These are phyloP conservation scores for Lentinula lateritia DNA, from an alignment of 768 basidiomycete species.

Conservation along the genomic window DNA sequence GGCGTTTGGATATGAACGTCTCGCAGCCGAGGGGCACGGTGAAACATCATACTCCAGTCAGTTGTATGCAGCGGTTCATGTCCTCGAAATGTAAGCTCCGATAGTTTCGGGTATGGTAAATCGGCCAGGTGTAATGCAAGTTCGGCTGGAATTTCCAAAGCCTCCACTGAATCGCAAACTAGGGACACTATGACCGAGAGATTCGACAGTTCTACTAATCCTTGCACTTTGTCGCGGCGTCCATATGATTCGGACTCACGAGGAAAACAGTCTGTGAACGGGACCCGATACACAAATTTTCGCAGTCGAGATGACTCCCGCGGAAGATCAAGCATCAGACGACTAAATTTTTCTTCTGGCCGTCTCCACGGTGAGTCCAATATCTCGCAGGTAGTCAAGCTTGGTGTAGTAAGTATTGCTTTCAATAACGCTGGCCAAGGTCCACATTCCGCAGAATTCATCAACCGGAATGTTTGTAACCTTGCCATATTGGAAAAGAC, in stretches of 20 bases:
- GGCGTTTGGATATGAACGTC: background rate
- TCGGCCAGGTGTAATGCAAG: background rate
- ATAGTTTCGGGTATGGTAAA: background rate
- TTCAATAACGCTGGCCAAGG: conserved; percentile 1
- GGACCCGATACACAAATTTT: conserved; percentile 4
- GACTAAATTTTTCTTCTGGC: background rate
- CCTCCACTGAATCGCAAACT: background rate
- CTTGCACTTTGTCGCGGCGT: conserved; percentile 5
- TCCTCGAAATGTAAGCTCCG: background rate
- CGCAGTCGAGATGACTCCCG: background rate
- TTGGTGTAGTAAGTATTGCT: background rate
- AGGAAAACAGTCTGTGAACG: conserved; percentile 6
- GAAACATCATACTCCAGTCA: conserved; percentile 4
- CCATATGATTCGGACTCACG: conserved; percentile 2
- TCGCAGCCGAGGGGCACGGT: background rate
- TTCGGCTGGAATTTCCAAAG: conserved; percentile 5
- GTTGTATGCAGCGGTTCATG: background rate
- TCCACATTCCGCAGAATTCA: conserved; percentile 3
- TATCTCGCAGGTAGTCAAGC: background rate
- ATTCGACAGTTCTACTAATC: conserved; percentile 2
- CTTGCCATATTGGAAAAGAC: background rate
- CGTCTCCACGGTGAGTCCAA: conserved; percentile 4
- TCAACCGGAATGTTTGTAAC: conserved; percentile 2
- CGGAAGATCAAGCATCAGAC: background rate
- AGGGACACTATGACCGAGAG: background rate